Evolutionary conservation across 1,139 yeast species (phyloP), one percentile per base, ranked within the genome.

Genomic region (Lodderomyces margitis): DNA sequence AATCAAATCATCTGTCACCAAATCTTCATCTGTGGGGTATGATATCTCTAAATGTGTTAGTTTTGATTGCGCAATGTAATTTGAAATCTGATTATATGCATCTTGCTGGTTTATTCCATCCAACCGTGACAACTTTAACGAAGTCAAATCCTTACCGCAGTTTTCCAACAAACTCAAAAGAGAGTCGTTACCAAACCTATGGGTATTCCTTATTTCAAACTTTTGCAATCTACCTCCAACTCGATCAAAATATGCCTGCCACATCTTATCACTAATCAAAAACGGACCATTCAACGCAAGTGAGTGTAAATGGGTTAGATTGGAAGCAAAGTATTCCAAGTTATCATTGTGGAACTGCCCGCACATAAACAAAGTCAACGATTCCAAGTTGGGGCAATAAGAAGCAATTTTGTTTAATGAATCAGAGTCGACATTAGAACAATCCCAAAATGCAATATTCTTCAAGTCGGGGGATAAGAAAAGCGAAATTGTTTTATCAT

Each of bases 301-400:
- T 10, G 75, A 68, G 9, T 58, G 66, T 41, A 94, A 65, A 21
- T 75, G 60, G 0, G 66, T 64, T 37, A 91, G 66, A 46, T 87
- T 82, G 10, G 78, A 64, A 9, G 79, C 74, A 48, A 75, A 79
- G 55, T 87, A 84, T 17, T 68, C 58, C 46, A 92, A 59, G 45
- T 87, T 84, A 50, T 83, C 89, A 58, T 87, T 87, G 52, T 84
- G 89, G 31, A 92, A 65, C 53, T 87, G 94, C 3, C 98, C 98
- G 66, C 98, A 92, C 97, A 89, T 91, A 46, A 81, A 81, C 37
- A 92, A 66, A 0, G 84, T 83, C 33, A 92, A 62, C 2, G 72
- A 64, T 50, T 78, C 81, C 3, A 92, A 49, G 31, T 82, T 70
- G 0, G 97, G 96, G 51, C 97, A 87, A 57, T 66, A 85, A 0